Conservation (phyloP, 371 early-diverging fungal genomes). For the Syncephalastrum sp. region DNA sequence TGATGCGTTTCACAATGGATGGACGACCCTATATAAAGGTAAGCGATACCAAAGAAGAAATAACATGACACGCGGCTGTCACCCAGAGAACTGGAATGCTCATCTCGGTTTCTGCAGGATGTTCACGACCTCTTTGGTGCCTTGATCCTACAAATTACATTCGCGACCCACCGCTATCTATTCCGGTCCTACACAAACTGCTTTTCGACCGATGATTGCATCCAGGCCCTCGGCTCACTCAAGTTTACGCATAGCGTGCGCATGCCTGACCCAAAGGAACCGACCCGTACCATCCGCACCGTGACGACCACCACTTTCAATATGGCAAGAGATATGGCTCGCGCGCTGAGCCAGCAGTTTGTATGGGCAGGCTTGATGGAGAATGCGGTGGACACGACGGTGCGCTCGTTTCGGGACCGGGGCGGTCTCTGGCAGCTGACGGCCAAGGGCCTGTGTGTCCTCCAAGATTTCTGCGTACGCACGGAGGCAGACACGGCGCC, state of each 20-base stretch:
- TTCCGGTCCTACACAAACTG: slow-evolving; percentile 59
- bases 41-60: not conserved
- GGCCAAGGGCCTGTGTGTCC: slow-evolving; percentile 57
- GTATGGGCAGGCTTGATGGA: slow-evolving; percentile 58
- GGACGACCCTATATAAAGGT: slow-evolving; percentile 51
- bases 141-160: slow-evolving; percentile 56
- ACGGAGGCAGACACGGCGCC: slow-evolving; percentile 36
- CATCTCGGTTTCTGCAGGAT: slow-evolving; percentile 33
- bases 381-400: slow-evolving; percentile 51
- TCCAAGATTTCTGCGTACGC: slow-evolving; percentile 52
- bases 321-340: slow-evolving; percentile 65
- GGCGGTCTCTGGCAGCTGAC: slow-evolving; percentile 56
- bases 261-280: slow-evolving; percentile 59
- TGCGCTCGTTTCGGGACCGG: slow-evolving; percentile 50
- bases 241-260: slow-evolving; percentile 55
- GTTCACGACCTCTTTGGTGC: slow-evolving; percentile 66
- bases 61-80: not conserved
- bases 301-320: slow-evolving; percentile 67
- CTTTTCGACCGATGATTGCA: slow-evolving; percentile 62
- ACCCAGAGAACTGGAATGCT: slow-evolving; percentile 3
- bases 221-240: slow-evolving; percentile 51
- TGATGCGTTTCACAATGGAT: slow-evolving; percentile 54
- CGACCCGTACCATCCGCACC: slow-evolving; percentile 44
- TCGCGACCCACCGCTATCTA: slow-evolving; percentile 54
- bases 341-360: slow-evolving; percentile 62